Conservation (phyloP, 257 asterid species). For the Fraxinus anomala region DNA sequence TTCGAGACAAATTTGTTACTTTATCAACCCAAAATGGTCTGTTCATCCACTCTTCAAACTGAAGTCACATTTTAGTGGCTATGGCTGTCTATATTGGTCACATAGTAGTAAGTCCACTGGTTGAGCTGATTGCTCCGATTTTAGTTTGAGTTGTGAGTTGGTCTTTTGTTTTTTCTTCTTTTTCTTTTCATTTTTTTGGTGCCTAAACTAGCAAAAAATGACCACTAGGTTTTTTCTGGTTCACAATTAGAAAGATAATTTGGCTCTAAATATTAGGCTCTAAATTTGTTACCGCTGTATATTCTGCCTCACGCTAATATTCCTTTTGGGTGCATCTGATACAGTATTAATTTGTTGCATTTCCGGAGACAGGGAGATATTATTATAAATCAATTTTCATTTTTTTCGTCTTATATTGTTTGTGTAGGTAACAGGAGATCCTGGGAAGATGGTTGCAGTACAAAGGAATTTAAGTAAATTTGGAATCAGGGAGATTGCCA, state of each 20-base stretch:
- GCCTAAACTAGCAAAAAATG: not conserved
- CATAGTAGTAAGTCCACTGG: not conserved
- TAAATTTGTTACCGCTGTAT: constrained; percentile 5
- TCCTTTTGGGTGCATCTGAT: constrained; percentile 6
- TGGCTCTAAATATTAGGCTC: not conserved
- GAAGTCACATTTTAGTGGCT: not conserved
- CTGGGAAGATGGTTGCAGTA: constrained; percentile 94
- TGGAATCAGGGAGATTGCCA: constrained; percentile 91
- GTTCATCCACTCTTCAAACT: not conserved
- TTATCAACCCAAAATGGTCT: not conserved
- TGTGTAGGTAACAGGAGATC: constrained; percentile 93
- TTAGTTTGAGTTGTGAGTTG: not conserved
- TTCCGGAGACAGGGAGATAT: constrained; percentile 4
- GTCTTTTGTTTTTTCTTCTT: not conserved
- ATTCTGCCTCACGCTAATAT: not conserved
- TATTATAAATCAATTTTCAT: constrained; percentile 16
- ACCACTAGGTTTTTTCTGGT: not conserved
- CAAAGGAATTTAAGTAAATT: constrained; percentile 85
- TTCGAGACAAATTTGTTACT: not conserved
- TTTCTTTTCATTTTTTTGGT: not conserved
- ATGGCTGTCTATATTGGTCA: not conserved
- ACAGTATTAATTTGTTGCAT: not conserved
- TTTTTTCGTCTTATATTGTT: constrained; percentile 15
- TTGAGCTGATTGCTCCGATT: not conserved
- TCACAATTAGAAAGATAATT: not conserved